A percentile compares a stretch with the other conserved stretches of the same genome.
phyloP scores from a whole-genome alignment of 1,284 basidiomycete genomes.

The Sutorius eximius region DNA sequence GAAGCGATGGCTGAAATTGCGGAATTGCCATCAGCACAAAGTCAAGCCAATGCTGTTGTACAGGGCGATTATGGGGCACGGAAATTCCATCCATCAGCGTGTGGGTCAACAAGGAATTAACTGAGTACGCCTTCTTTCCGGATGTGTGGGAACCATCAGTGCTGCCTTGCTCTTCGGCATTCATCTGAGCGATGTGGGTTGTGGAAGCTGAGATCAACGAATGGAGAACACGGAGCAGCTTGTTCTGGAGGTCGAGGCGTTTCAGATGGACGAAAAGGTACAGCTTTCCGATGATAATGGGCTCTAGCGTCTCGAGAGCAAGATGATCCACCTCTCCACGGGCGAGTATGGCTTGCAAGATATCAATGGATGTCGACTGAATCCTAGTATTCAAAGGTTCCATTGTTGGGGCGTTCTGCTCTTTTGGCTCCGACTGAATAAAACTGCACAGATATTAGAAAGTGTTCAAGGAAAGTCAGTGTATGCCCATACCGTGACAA shows the following conservation, averaged over 20 bases:
- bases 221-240: slow-evolving; percentile 89
- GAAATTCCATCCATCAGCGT: slow-evolving; percentile 82
- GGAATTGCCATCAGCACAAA: slow-evolving; percentile 91
- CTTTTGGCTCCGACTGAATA: slow-evolving; percentile 71
- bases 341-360: slow-evolving; percentile 80
- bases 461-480: neutral
- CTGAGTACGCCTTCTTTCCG: slow-evolving; percentile 40
- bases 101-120: slow-evolving; percentile 73
- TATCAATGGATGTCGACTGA: slow-evolving; percentile 76
- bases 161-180: slow-evolving; percentile 31
- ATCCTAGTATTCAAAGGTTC: slow-evolving; percentile 60
- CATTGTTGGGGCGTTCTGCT: slow-evolving; percentile 50
- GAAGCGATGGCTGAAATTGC: slow-evolving; percentile 73
- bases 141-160: slow-evolving; percentile 27
- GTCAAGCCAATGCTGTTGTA: slow-evolving; percentile 95
- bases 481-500: slow-evolving; percentile 58
- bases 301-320: slow-evolving; percentile 65
- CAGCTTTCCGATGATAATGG: slow-evolving; percentile 72
- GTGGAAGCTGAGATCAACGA: slow-evolving; percentile 70
- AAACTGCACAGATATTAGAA: slow-evolving; percentile 47
- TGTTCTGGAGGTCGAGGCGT: slow-evolving; percentile 85
- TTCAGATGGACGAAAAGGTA: slow-evolving; percentile 69
- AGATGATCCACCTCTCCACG: slow-evolving; percentile 72
- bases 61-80: slow-evolving; percentile 65
- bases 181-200: slow-evolving; percentile 24